Evolutionary conservation across 2,329 filamentous ascomycete species (phyloP).

Genomic region (Arthroderma sp.): DNA sequence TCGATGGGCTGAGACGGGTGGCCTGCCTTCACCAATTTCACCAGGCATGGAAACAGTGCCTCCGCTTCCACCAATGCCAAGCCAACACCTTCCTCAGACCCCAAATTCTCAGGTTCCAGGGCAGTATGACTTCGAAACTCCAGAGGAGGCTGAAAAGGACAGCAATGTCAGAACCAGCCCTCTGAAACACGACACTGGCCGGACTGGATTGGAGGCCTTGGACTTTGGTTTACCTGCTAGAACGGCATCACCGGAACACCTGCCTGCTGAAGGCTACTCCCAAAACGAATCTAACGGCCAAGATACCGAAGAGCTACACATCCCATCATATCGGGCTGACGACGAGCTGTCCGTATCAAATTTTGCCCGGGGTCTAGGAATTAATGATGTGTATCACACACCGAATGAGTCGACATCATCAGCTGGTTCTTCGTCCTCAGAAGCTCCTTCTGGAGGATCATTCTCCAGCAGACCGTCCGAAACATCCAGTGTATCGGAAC

Average conservation of each 20-base stretch:
- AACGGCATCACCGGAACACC: background rate
- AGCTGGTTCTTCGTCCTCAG: constrained; percentile 48
- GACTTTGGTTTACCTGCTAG: constrained; percentile 1
- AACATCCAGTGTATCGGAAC: constrained; percentile 21
- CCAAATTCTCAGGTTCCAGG: constrained; percentile 5
- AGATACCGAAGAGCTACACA: background rate
- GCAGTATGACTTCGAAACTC: constrained; percentile 6
- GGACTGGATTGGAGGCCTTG: background rate
- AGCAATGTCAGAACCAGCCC: constrained; percentile 16
- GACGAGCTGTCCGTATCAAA: constrained; percentile 25
- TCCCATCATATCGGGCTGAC: constrained; percentile 12
- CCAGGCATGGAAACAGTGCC: constrained; percentile 9
- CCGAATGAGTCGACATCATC: constrained; percentile 54
- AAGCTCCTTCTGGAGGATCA: constrained; percentile 48
- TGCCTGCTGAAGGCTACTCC: background rate
- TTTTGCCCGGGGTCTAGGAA: constrained; percentile 26
- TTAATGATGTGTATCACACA: constrained; percentile 51
- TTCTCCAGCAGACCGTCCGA: constrained; percentile 44
- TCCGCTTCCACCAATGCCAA: constrained; percentile 9
- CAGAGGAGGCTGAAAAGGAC: constrained; percentile 20
- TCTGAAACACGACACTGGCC: background rate
- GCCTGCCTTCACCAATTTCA: constrained; percentile 4
- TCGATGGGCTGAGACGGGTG: constrained; percentile 5
- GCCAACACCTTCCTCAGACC: constrained; percentile 7
- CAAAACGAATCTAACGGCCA: background rate